These are phyloP conservation scores for Brasenia schreberi DNA, from an alignment of 164 flowering plant genomes.

Conservation along the genomic window DNA sequence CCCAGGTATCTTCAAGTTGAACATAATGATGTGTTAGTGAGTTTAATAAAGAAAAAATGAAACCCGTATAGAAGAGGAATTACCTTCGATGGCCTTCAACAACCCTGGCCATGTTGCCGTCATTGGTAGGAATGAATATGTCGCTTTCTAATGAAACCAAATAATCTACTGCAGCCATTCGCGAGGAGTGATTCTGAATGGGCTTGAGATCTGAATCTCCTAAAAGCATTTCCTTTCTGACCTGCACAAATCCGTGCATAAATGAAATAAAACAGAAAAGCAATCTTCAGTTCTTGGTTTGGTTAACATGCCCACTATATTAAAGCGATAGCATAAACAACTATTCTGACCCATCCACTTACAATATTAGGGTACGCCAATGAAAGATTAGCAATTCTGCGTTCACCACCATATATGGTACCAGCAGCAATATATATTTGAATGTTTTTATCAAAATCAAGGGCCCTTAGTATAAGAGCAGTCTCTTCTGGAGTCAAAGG, in stretches of 20 bases:
- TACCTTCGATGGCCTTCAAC: slow-evolving; percentile 99
- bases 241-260: slow-evolving; percentile 25
- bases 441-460: slow-evolving; percentile 46
- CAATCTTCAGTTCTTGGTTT: too few species aligned
- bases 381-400: slow-evolving; percentile 53
- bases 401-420: slow-evolving; percentile 73
- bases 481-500: slow-evolving; percentile 93
- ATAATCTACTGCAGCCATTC: slow-evolving; percentile 96
- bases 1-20: slow-evolving; percentile 51
- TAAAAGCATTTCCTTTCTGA: slow-evolving; percentile 80
- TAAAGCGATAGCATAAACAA: too few species aligned
- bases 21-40: not conserved
- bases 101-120: slow-evolving; percentile 97
- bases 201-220: slow-evolving; percentile 62
- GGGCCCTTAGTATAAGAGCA: slow-evolving; percentile 51
- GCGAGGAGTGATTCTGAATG: slow-evolving; percentile 89
- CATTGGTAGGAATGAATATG: slow-evolving; percentile 89
- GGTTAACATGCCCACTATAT: too few species aligned
- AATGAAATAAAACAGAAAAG: too few species aligned
- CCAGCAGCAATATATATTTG: slow-evolving; percentile 84
- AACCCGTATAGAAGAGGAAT: too few species aligned
- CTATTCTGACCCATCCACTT: slow-evolving; percentile 6
- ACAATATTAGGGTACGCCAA: slow-evolving; percentile 74
- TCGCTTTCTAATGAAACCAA: slow-evolving; percentile 90
- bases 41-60: not conserved